Evolutionary conservation across 768 basidiomycete species (phyloP).

Genomic region (Tricholoma hemisulphureum): DNA sequence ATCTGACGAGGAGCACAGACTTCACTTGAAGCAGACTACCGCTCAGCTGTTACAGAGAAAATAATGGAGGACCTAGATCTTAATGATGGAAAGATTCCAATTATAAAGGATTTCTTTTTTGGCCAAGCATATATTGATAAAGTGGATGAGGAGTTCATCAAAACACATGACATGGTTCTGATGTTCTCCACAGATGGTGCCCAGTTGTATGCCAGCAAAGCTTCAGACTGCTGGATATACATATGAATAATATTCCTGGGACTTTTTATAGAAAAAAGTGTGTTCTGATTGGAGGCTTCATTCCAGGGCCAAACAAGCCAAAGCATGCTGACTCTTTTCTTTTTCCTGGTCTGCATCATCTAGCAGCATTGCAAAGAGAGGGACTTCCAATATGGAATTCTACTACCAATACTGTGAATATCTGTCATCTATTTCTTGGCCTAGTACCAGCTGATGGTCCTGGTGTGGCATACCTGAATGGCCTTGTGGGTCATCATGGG

Average conservation of each 20-base stretch:
- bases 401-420: not conserved
- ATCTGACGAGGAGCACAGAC: slow-evolving; percentile 16
- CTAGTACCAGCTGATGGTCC: not conserved
- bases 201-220: not conserved
- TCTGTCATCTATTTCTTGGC: not conserved
- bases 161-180: not conserved
- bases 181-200: not conserved
- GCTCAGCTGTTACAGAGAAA: not conserved
- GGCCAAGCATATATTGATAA: slow-evolving; percentile 5
- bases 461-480: not conserved
- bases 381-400: not conserved
- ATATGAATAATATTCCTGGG: not conserved
- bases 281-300: not conserved
- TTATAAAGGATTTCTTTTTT: not conserved
- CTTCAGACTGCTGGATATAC: not conserved
- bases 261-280: not conserved
- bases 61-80: not conserved
- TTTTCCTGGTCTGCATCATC: not conserved
- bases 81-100: not conserved
- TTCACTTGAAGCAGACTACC: too few species aligned
- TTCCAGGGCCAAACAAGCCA: not conserved
- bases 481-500: not conserved
- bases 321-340: not conserved
- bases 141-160: not conserved
- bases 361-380: not conserved